These are phyloP conservation scores for Patellifolia procumbens DNA, from an alignment of 179 eudicot genomes.

Conservation along the genomic window DNA sequence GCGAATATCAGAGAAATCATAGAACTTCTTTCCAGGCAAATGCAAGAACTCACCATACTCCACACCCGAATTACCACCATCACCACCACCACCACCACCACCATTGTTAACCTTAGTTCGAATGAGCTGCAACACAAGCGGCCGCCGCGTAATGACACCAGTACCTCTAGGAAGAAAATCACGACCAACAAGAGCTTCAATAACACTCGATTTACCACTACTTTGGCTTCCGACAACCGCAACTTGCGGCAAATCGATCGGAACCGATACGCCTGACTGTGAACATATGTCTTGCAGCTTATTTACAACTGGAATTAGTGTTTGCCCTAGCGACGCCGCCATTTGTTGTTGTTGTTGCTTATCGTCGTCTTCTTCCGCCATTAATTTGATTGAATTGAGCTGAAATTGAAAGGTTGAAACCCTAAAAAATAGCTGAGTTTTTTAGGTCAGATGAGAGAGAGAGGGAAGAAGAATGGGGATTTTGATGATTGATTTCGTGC, in stretches of 20 bases:
- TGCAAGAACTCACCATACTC: constrained; percentile 60
- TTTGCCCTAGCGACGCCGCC: constrained; percentile 38
- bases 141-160: constrained; percentile 47
- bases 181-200: constrained; percentile 52
- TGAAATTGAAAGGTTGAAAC: constrained; percentile 9
- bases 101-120: constrained; percentile 23
- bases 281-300: constrained; percentile 54
- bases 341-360: background rate
- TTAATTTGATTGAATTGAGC: constrained; percentile 8
- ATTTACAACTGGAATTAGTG: constrained; percentile 47
- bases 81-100: constrained; percentile 13
- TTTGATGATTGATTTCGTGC: constrained; percentile 24
- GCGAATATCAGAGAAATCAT: constrained; percentile 45
- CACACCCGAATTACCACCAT: constrained; percentile 1
- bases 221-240: constrained; percentile 59
- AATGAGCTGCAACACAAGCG: constrained; percentile 45
- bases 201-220: constrained; percentile 54
- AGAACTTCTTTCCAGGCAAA: constrained; percentile 38
- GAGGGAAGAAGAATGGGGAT: background rate
- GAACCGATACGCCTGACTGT: constrained; percentile 40
- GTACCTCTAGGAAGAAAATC: constrained; percentile 51
- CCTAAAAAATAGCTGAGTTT: constrained; percentile 1
- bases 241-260: constrained; percentile 51
- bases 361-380: constrained; percentile 33
- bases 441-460: constrained; percentile 27